Conservation (phyloP, 768 basidiomycete species). For the Podaxis mareebaensis region DNA sequence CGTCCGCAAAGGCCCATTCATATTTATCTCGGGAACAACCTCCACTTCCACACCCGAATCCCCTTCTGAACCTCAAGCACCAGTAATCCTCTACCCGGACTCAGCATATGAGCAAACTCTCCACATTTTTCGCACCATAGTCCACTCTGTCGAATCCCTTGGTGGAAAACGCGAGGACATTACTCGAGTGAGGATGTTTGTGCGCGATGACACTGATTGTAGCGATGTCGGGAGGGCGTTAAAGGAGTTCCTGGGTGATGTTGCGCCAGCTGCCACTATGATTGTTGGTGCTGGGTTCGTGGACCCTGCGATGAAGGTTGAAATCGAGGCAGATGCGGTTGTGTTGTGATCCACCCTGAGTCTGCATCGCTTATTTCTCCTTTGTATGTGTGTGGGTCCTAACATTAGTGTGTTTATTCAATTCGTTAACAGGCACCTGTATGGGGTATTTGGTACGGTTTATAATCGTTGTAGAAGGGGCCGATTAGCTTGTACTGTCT, state of each 20-base stretch:
- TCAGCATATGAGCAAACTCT: conserved; percentile 48
- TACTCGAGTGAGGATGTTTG: conserved; percentile 51
- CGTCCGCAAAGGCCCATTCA: conserved; percentile 50
- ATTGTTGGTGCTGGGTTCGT: conserved; percentile 50
- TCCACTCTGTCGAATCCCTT: conserved; percentile 40
- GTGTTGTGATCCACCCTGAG: conserved; percentile 23
- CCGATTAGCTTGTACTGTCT: too few species aligned
- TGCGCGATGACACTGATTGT: conserved; percentile 39
- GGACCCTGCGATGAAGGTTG: conserved; percentile 48
- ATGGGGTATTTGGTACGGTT: too few species aligned
- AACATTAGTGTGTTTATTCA: too few species aligned
- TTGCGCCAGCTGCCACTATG: conserved; percentile 53
- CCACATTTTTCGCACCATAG: conserved; percentile 45
- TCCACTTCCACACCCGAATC: conserved; percentile 23
- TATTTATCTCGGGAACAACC: conserved; percentile 56
- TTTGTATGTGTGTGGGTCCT: too few species aligned
- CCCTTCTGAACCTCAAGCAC: not conserved
- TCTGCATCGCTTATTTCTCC: too few species aligned
- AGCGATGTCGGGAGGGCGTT: conserved; percentile 38
- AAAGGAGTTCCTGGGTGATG: conserved; percentile 43
- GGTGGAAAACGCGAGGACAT: conserved; percentile 47
- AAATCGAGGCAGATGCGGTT: conserved; percentile 56
- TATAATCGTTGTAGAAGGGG: too few species aligned
- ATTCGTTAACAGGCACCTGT: too few species aligned
- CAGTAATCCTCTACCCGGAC: conserved; percentile 35